A percentile compares a stretch with the other conserved stretches of the same genome.
Conservation (phyloP, 1,284 basidiomycete species). For the Marasmius oreades region DNA sequence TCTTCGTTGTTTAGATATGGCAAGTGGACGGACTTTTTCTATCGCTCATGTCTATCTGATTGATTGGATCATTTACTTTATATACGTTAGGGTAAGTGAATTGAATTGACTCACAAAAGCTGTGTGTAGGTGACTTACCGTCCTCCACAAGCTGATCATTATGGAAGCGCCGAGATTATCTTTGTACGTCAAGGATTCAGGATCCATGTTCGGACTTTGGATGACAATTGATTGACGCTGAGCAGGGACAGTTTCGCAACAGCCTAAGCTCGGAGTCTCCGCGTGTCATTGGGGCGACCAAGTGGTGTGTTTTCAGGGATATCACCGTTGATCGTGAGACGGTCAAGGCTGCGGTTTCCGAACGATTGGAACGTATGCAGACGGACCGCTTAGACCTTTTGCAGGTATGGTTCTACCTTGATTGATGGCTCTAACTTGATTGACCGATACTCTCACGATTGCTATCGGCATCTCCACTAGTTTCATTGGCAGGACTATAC, state of each 20-base stretch:
- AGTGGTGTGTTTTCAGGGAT: constrained; percentile 76
- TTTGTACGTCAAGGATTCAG: constrained; percentile 47
- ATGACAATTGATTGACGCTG: constrained; percentile 5
- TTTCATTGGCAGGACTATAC: constrained; percentile 82
- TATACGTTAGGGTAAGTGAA: constrained; percentile 6
- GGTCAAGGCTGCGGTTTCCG: constrained; percentile 64
- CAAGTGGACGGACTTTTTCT: constrained; percentile 25
- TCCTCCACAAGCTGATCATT: constrained; percentile 65
- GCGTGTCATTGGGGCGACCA: constrained; percentile 67
- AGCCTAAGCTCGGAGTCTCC: constrained; percentile 35
- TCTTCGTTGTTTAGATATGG: constrained; percentile 46
- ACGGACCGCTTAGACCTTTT: constrained; percentile 61
- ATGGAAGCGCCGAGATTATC: constrained; percentile 74
- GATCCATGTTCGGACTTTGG: constrained; percentile 1
- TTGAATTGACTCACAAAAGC: constrained; percentile 1
- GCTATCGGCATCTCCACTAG: too few relatives aligned
- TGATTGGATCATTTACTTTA: too few relatives aligned
- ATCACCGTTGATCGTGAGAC: constrained; percentile 48
- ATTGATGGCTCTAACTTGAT: too few relatives aligned
- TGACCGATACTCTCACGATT: too few relatives aligned
- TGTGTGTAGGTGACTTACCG: constrained; percentile 8
- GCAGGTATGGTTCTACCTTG: too few relatives aligned
- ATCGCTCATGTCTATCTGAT: neutral
- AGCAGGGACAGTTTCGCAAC: constrained; percentile 64
- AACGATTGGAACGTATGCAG: constrained; percentile 55